phyloP scores from a whole-genome alignment of 805 yeast species.

The Starmerella sirachaensis region DNA sequence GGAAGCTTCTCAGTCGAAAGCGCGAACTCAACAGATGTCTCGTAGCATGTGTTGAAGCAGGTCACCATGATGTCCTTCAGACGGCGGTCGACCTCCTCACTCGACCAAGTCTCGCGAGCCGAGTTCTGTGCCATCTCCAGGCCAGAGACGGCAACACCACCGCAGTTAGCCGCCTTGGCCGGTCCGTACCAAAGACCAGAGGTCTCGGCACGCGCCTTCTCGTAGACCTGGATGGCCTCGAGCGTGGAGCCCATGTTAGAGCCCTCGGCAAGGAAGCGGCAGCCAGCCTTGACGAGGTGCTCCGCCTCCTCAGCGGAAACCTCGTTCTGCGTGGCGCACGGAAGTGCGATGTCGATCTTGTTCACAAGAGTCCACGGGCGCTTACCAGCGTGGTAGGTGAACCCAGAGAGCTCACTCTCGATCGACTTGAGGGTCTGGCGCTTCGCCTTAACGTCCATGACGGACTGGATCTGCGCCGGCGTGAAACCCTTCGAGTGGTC shows the following conservation, averaged over 20 bases:
- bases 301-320: conserved; percentile 94
- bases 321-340: conserved; percentile 98
- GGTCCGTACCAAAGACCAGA: conserved; percentile 87
- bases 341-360: conserved; percentile 87
- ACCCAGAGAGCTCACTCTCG: conserved; percentile 25
- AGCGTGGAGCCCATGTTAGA: conserved; percentile 98
- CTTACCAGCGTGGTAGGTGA: conserved; percentile 80
- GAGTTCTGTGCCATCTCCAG: conserved; percentile 99
- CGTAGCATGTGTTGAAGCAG: conserved; percentile 86
- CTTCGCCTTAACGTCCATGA: conserved; percentile 73
- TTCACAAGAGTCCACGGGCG: conserved; percentile 95
- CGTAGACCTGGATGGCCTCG: conserved; percentile 92
- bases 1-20: conserved; percentile 67
- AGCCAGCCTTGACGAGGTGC: conserved; percentile 84
- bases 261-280: conserved; percentile 93
- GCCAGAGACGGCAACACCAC: conserved; percentile 98
- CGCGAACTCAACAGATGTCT: conserved; percentile 70
- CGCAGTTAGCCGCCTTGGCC: conserved; percentile 98
- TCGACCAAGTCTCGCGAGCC: conserved; percentile 79
- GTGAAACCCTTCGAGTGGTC: conserved; percentile 65
- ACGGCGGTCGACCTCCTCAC: conserved; percentile 84
- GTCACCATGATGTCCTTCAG: conserved; percentile 85
- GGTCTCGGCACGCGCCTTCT: conserved; percentile 36
- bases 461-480: conserved; percentile 60
- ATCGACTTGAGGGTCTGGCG: conserved; percentile 38